Evolutionary conservation across 2,329 filamentous ascomycete genomes (phyloP).

Genomic region (Plenodomus lindquistii): DNA sequence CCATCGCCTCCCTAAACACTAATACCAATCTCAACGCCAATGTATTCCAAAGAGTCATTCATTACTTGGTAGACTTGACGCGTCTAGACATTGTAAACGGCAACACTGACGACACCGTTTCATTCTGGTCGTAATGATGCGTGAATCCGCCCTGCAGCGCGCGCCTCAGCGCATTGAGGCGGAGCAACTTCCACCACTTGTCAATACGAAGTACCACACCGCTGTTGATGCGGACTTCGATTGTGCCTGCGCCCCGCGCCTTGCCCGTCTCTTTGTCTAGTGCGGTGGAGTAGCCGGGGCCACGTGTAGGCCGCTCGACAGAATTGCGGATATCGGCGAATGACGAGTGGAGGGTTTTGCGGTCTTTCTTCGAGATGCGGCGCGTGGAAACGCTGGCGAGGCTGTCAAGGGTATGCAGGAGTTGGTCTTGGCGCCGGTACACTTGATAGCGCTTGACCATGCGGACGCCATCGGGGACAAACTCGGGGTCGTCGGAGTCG

Average conservation of each 20-base stretch:
- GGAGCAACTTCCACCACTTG: constrained; percentile 73
- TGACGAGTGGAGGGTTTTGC: constrained; percentile 66
- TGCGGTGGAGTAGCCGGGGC: constrained; percentile 68
- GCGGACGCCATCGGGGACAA: constrained; percentile 25
- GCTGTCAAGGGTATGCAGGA: constrained; percentile 62
- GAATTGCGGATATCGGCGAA: constrained; percentile 69
- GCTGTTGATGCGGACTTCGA: constrained; percentile 62
- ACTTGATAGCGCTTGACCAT: constrained; percentile 68
- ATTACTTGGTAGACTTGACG: constrained; percentile 7
- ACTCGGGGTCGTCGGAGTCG: constrained; percentile 50
- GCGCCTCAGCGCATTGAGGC: constrained; percentile 64
- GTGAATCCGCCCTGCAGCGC: constrained; percentile 55
- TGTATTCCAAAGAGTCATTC: not conserved
- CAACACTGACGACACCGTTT: constrained; percentile 36
- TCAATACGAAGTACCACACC: constrained; percentile 67
- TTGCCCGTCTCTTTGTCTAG: constrained; percentile 63
- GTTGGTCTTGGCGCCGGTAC: constrained; percentile 65
- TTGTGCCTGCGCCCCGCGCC: constrained; percentile 62
- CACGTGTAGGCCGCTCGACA: constrained; percentile 67
- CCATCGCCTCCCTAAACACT: constrained; percentile 6
- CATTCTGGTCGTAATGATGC: constrained; percentile 44
- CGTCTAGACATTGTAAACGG: constrained; percentile 34
- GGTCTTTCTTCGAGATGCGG: constrained; percentile 67
- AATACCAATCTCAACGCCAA: not conserved
- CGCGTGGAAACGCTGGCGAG: constrained; percentile 65